Base-by-base conservation (phyloP, 305 asterid genomes). In the Stenogyne calaminthoides region DNA sequence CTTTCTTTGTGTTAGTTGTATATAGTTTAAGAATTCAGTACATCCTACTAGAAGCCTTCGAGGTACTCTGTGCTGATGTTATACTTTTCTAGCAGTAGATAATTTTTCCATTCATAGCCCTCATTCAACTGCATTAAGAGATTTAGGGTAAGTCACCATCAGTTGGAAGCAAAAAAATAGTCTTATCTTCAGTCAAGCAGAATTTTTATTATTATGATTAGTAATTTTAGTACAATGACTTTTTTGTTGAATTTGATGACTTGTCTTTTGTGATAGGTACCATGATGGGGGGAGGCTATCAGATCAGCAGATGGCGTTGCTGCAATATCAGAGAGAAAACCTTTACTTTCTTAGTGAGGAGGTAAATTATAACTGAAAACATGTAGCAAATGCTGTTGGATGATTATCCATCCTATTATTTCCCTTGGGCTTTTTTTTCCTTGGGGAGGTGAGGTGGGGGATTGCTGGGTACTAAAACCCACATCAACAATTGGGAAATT, bases 241-340 rank as follows among this genome's bases (percentile, higher is more conserved):
- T 44, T n/a, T 29, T 44, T 14, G 36, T 51, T n/a, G 20, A 52
- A 16, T 18, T 18, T 52, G 32, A 49, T 58, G 61, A 68, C n/a
- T 71, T 67, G 9, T 51, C 55, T 69, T 56, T 80, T 73, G 76
- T 69, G 77, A 74, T 79, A 95, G 99, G 87, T 91, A 95, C 84
- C 95, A 95, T 72, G 98, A 95, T 9, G 96, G 98, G 51, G 96
- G 98, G 18, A 86, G 97, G 44, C 89, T 95, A 44, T 95, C 98
- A 52, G 99, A 95, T 95, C 99, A 92, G 86, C 99, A 95, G 86
- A 95, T 95, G 97, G 97, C 99, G 32, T 80, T 95, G 81, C 78
- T 95, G 88, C 98, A 95, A 73, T 92, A 95, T 85, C 99, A 95
- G 85, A 91, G 94, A 68, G 99, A 95, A 86, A 95, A 95, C 85